Evolutionary conservation across 208 protist genomes (phyloP), one percentile per base, ranked within the genome.

Genomic region (Trypanosoma platydactyli): DNA sequence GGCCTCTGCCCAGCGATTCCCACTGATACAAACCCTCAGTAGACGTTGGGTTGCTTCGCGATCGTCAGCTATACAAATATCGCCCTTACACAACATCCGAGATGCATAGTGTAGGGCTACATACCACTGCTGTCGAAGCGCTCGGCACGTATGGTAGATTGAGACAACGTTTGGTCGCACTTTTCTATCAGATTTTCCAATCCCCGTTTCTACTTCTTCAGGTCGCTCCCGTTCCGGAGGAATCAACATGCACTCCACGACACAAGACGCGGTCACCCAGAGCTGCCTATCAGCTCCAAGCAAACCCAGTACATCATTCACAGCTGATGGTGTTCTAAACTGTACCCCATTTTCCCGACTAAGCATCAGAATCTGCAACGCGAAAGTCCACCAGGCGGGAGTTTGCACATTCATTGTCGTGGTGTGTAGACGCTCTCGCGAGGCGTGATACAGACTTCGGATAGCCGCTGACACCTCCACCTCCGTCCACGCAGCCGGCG

Each of bases 231-330:
- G 15, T 41, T 51, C 18, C 13, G 41, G 9, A 15, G 25, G 33
- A 45, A 40, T 44, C 42, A 72, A 58, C 38, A 71, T 77, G 22
- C 56, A 42, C 15, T 89, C 74, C 30, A 89, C 68, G 52, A 92
- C n/a, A 33, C 45, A 24, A 55, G 74, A 85, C 33, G 83, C 83
- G 30, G 80, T 69, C 12, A 63, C 69, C 80, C 83, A 87, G 27
- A 64, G 49, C 42, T 64, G 41, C 4, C 71, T 35, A 25, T 58
- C 27, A 35, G 73, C 48, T 15, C 74, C 56, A 35, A 92, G 38
- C 15, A 89, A 60, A 1, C 76, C 84, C n/a, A 90, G 54, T 0
- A 76, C 74, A 48, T 88, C 80, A 55, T 93, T 91, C 5, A 90
- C 49, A 16, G 82, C 72, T 30, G 80, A 81, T 15, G 81, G 68